These are phyloP conservation scores for Medicago arabica DNA, from an alignment of 306 rosid genomes.

Conservation along the genomic window DNA sequence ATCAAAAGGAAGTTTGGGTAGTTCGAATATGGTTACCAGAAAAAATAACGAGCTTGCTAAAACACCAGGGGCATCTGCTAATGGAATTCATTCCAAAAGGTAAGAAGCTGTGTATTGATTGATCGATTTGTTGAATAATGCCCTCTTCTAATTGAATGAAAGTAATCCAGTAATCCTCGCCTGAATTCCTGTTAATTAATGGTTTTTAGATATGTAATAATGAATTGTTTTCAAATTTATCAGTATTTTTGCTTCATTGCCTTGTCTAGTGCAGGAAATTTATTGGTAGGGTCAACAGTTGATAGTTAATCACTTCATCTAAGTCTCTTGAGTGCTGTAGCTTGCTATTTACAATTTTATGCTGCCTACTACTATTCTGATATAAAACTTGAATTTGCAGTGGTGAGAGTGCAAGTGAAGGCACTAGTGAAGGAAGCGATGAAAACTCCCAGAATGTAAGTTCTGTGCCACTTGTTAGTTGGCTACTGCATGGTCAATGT, in stretches of 20 bases:
- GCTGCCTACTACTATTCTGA: slow-evolving; percentile 45
- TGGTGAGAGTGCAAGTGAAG: slow-evolving; percentile 96
- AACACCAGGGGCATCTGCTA: slow-evolving; percentile 76
- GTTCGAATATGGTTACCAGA: slow-evolving; percentile 96
- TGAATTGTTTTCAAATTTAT: background rate
- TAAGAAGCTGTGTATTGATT: slow-evolving; percentile 46
- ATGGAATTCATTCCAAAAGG: slow-evolving; percentile 93
- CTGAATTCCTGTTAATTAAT: slow-evolving; percentile 2
- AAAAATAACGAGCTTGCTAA: slow-evolving; percentile 79
- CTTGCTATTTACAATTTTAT: slow-evolving; percentile 38
- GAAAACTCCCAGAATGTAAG: slow-evolving; percentile 92
- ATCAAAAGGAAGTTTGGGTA: slow-evolving; percentile 97
- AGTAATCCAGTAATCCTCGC: background rate
- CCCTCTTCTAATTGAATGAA: slow-evolving; percentile 25
- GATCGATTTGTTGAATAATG: slow-evolving; percentile 28
- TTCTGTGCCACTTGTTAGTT: slow-evolving; percentile 34
- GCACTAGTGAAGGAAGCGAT: slow-evolving; percentile 94
- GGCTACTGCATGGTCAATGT: slow-evolving; percentile 22
- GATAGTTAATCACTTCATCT: background rate
- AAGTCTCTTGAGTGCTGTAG: slow-evolving; percentile 19
- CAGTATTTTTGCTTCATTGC: background rate
- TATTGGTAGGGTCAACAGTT: slow-evolving; percentile 3
- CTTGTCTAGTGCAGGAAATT: background rate
- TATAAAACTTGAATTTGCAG: slow-evolving; percentile 63
- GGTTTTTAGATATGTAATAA: slow-evolving; percentile 13